Percentiles rank a stretch among this genome's conserved stretches.
Conservation (phyloP, 441 rosid genomes). For the Erodium moschatum region DNA sequence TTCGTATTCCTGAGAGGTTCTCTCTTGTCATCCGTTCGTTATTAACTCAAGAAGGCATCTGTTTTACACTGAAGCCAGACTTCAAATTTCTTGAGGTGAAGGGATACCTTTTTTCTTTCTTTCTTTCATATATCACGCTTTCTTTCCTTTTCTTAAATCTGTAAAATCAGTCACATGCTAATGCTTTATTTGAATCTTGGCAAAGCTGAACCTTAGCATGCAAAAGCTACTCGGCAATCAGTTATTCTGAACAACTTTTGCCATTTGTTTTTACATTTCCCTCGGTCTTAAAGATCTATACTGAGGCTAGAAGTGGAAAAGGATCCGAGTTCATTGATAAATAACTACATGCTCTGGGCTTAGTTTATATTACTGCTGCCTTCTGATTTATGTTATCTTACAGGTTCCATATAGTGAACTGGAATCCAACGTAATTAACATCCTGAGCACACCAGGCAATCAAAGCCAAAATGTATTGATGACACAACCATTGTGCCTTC, state of each 20-base stretch:
- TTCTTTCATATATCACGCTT: not conserved
- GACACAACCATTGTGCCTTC: not conserved
- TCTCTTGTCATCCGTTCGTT: slow-evolving; percentile 89
- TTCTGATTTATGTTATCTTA: no score
- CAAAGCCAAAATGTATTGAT: no score
- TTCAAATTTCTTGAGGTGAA: slow-evolving; percentile 93
- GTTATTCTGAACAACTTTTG: no score
- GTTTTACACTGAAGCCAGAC: slow-evolving; percentile 80
- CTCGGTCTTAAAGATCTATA: no score
- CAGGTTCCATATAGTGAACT: no score
- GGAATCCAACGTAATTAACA: no score
- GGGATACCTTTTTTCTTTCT: slow-evolving; percentile 4
- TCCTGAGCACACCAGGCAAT: no score
- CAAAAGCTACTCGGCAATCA: not conserved
- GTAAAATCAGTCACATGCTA: not conserved
- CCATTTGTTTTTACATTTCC: no score
- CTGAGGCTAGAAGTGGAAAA: no score
- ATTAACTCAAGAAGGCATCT: slow-evolving; percentile 89
- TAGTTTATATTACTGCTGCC: no score
- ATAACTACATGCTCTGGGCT: not conserved
- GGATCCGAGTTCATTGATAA: not conserved
- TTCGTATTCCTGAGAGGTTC: slow-evolving; percentile 91
- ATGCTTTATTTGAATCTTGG: not conserved
- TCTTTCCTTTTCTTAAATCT: not conserved
- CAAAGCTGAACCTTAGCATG: not conserved